These are phyloP conservation scores for Kodamaea kakaduensis DNA, from an alignment of 805 yeast species.

Conservation along the genomic window DNA sequence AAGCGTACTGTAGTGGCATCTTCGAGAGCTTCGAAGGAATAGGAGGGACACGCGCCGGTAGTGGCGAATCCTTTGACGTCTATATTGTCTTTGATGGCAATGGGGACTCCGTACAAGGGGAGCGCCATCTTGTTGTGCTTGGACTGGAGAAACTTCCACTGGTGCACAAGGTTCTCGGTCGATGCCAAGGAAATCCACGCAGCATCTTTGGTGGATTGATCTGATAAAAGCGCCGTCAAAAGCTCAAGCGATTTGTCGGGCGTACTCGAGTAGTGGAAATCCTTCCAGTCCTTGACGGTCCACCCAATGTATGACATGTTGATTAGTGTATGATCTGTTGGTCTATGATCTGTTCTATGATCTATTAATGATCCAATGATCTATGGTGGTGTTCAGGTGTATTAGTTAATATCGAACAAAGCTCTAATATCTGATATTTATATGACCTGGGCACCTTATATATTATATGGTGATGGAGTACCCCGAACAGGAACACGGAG, in stretches of 20 bases:
- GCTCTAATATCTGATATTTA: not conserved
- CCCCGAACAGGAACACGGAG: slow-evolving; percentile 7
- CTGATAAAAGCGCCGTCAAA: slow-evolving; percentile 43
- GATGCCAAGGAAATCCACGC: slow-evolving; percentile 89
- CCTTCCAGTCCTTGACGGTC: slow-evolving; percentile 76
- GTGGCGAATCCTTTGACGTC: slow-evolving; percentile 80
- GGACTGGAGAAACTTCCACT: slow-evolving; percentile 73
- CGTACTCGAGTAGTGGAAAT: slow-evolving; percentile 59
- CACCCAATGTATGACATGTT: slow-evolving; percentile 52
- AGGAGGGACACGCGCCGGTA: slow-evolving; percentile 95
- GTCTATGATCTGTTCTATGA: too few relatives aligned
- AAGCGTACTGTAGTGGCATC: slow-evolving; percentile 75
- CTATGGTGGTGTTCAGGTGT: too few relatives aligned
- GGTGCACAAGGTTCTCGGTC: slow-evolving; percentile 59
- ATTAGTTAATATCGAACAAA: not conserved
- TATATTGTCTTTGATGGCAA: slow-evolving; percentile 92
- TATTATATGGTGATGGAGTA: too few relatives aligned
- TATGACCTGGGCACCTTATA: too few relatives aligned
- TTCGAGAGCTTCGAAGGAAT: slow-evolving; percentile 56
- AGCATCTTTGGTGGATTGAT: slow-evolving; percentile 57
- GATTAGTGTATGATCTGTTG: not conserved
- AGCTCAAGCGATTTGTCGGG: slow-evolving; percentile 56
- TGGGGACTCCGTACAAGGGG: slow-evolving; percentile 89
- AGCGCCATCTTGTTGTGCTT: slow-evolving; percentile 49
- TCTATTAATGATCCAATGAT: too few relatives aligned